Percentiles rank a stretch among this genome's conserved stretches.
Conservation (phyloP, 768 basidiomycete species). For the Pleurotus djamor region DNA sequence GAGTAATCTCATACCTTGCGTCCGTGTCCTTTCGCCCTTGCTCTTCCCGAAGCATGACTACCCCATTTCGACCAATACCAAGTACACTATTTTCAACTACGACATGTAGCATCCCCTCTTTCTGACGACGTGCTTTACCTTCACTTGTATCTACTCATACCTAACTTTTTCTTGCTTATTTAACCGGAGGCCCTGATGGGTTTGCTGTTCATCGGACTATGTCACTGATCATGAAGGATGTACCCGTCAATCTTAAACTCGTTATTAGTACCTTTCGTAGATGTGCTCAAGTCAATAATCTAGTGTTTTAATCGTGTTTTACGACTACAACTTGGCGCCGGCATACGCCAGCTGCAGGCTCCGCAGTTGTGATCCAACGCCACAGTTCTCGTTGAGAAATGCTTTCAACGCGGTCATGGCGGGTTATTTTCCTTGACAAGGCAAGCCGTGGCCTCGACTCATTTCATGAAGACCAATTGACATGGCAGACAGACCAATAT, state of each 20-base stretch:
- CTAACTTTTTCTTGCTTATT: not conserved
- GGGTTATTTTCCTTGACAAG: slow-evolving; percentile 36
- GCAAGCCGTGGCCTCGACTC: slow-evolving; percentile 19
- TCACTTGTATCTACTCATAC: not conserved
- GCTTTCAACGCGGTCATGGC: slow-evolving; percentile 17
- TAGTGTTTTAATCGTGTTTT: not conserved
- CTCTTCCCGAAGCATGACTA: not conserved
- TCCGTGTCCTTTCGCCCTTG: not conserved
- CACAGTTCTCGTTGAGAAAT: not conserved
- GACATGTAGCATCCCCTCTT: not conserved
- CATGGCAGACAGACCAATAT: slow-evolving; percentile 47
- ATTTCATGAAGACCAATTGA: not conserved
- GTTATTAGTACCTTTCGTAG: not conserved
- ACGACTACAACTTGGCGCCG: no score
- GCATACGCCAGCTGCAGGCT: no score
- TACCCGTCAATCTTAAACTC: not conserved
- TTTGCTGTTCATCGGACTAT: no score
- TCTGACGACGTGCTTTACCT: not conserved
- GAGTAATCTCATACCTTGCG: slow-evolving; percentile 40
- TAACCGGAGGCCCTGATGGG: not conserved
- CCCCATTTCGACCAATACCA: not conserved
- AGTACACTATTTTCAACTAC: not conserved
- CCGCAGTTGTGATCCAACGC: not conserved
- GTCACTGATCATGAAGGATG: not conserved
- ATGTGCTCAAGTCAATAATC: not conserved